phyloP scores from a whole-genome alignment of 176 grass and related monocot species.

The Puya raimondii region DNA sequence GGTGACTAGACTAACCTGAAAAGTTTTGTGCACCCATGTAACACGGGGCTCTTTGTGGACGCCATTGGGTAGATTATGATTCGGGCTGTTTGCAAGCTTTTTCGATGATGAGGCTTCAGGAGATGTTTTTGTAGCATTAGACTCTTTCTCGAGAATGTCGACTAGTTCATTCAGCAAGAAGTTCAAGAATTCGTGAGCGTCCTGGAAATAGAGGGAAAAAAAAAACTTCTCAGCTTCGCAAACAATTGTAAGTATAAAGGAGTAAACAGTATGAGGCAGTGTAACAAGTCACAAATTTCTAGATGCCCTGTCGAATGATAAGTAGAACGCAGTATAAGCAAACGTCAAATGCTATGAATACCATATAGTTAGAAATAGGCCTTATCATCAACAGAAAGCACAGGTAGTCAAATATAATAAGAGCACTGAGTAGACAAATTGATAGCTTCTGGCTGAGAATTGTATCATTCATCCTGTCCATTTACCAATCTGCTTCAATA shows the following conservation, averaged over 20 bases:
- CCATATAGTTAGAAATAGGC: neutral
- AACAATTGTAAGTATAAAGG: neutral
- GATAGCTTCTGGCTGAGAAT: neutral
- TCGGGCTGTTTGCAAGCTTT: conserved; percentile 55
- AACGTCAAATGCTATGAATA: too few relatives aligned
- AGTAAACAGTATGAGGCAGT: neutral
- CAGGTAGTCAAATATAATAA: neutral
- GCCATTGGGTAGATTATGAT: conserved; percentile 53
- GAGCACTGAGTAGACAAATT: neutral
- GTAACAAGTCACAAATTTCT: neutral
- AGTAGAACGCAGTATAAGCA: too few relatives aligned
- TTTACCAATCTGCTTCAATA: too few relatives aligned
- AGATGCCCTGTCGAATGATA: neutral
- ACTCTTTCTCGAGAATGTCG: conserved; percentile 89
- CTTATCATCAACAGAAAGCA: neutral
- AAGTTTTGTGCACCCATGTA: conserved; percentile 86
- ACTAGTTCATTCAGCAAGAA: conserved; percentile 91
- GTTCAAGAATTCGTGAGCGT: conserved; percentile 96
- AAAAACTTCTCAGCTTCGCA: neutral
- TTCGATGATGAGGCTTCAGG: conserved; percentile 47
- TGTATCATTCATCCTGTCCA: neutral
- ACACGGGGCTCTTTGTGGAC: conserved; percentile 56
- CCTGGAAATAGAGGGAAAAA: conserved; percentile 22
- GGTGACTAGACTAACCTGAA: conserved; percentile 53
- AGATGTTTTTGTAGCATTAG: conserved; percentile 34